phyloP scores from a whole-genome alignment of 2,329 filamentous ascomycete species.

The Penicillium italicum region DNA sequence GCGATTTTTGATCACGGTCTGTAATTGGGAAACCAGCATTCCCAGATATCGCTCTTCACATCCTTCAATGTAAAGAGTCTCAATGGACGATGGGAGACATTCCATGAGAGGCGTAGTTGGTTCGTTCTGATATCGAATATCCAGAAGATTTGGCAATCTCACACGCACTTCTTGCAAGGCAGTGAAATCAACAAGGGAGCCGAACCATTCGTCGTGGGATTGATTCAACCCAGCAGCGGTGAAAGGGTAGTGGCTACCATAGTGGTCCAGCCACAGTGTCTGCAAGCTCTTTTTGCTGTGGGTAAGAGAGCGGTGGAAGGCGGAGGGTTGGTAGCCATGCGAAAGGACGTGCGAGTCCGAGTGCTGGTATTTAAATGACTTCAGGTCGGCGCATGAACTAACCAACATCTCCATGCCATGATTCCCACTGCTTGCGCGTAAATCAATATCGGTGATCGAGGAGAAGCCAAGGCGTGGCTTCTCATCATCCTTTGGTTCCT shows the following conservation, averaged over 20 bases:
- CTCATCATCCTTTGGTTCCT: neutral
- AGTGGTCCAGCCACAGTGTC: constrained; percentile 30
- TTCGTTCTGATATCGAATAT: constrained; percentile 27
- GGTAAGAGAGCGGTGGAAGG: constrained; percentile 25
- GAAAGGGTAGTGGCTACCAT: constrained; percentile 28
- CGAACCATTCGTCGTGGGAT: constrained; percentile 32
- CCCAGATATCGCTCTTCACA: constrained; percentile 27
- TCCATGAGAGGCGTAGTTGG: constrained; percentile 23
- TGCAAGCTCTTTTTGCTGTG: constrained; percentile 24
- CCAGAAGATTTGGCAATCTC: constrained; percentile 31
- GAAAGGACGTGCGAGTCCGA: constrained; percentile 27
- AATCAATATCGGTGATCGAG: constrained; percentile 24
- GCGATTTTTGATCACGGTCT: constrained; percentile 21
- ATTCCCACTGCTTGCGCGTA: constrained; percentile 26
- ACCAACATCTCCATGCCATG: constrained; percentile 26
- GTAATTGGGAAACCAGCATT: constrained; percentile 27
- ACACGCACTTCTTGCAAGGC: constrained; percentile 29
- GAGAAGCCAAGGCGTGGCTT: constrained; percentile 9
- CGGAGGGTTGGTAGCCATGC: constrained; percentile 26
- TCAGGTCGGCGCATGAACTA: constrained; percentile 21
- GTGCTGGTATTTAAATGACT: constrained; percentile 33
- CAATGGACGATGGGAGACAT: constrained; percentile 23
- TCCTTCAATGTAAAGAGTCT: constrained; percentile 27
- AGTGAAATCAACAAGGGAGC: constrained; percentile 27
- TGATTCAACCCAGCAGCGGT: constrained; percentile 29